Evolutionary conservation across 805 yeast genomes (phyloP).

Genomic region (Jamesozyma hellenica): DNA sequence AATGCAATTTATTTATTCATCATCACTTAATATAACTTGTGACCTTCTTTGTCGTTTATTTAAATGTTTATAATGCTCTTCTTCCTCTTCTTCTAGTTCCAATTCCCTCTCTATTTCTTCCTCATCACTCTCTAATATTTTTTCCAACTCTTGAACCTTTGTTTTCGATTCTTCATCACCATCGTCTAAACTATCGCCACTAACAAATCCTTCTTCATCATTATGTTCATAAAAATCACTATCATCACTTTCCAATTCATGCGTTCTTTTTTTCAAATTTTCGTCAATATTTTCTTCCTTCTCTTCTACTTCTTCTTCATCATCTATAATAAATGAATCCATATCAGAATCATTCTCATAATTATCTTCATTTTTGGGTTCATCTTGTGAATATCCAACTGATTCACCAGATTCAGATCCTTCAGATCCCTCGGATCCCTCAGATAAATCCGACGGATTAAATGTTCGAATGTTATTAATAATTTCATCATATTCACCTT

Average conservation of each 20-base stretch:
- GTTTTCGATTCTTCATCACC: conserved; percentile 12
- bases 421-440: conserved; percentile 2
- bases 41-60: conserved; percentile 13
- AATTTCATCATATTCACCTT: conserved; percentile 15
- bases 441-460: conserved; percentile 7
- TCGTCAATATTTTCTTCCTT: conserved; percentile 1
- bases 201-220: conserved; percentile 25
- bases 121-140: conserved; percentile 22
- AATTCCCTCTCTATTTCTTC: no score
- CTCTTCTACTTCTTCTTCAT: conserved; percentile 5
- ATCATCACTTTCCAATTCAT: conserved; percentile 6
- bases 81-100: conserved; percentile 32
- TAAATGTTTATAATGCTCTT: conserved; percentile 10
- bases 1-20: conserved; percentile 8
- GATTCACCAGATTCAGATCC: conserved; percentile 1
- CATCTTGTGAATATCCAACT: conserved; percentile 6
- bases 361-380: conserved; percentile 6
- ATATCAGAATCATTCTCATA: conserved; percentile 13
- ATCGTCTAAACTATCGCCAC: conserved; percentile 26
- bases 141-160: neutral
- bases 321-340: conserved; percentile 15
- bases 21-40: conserved; percentile 22
- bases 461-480: conserved; percentile 5
- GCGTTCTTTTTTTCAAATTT: neutral
- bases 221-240: conserved; percentile 26